Percentiles rank a stretch among this genome's conserved stretches.
These are phyloP conservation scores for Wickerhamomyces sp. DNA, from an alignment of 1,139 yeast species.

Conservation along the genomic window DNA sequence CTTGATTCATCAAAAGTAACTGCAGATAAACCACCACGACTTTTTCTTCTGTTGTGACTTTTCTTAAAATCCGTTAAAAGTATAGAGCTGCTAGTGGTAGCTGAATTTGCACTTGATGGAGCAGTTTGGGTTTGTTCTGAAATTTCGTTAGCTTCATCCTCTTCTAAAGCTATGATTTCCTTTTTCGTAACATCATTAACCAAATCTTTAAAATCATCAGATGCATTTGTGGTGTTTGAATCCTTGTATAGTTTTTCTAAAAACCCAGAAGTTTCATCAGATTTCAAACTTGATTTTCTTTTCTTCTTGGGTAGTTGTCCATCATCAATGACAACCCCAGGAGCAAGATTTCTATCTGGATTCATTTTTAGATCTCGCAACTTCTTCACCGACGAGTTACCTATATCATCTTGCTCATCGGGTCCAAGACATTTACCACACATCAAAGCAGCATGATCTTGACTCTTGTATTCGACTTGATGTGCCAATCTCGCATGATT, in stretches of 20 bases:
- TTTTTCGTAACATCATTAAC: constrained; percentile 27
- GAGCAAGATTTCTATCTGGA: constrained; percentile 23
- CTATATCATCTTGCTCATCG: constrained; percentile 56
- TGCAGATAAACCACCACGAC: constrained; percentile 23
- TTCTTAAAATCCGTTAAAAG: constrained; percentile 7
- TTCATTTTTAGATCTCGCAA: constrained; percentile 33
- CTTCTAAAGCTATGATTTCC: constrained; percentile 12
- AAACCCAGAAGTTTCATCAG: constrained; percentile 14
- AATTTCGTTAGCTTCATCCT: constrained; percentile 7
- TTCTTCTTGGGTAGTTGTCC: constrained; percentile 1
- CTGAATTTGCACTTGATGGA: neutral
- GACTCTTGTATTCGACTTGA: constrained; percentile 64
- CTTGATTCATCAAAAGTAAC: constrained; percentile 18
- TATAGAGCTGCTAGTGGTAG: neutral
- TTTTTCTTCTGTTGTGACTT: constrained; percentile 21
- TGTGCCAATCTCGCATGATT: constrained; percentile 77
- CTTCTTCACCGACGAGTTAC: constrained; percentile 39
- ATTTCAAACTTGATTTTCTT: constrained; percentile 5
- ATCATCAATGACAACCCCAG: constrained; percentile 22
- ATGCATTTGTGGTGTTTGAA: constrained; percentile 7
- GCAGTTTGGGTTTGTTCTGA: constrained; percentile 4
- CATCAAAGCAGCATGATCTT: constrained; percentile 67
- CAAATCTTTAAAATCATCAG: constrained; percentile 26
- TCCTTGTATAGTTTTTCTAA: constrained; percentile 22
- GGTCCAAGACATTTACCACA: constrained; percentile 61